These are phyloP conservation scores for Trichoderma atrobrunneum DNA, from an alignment of 2,329 filamentous ascomycete species.

Conservation along the genomic window DNA sequence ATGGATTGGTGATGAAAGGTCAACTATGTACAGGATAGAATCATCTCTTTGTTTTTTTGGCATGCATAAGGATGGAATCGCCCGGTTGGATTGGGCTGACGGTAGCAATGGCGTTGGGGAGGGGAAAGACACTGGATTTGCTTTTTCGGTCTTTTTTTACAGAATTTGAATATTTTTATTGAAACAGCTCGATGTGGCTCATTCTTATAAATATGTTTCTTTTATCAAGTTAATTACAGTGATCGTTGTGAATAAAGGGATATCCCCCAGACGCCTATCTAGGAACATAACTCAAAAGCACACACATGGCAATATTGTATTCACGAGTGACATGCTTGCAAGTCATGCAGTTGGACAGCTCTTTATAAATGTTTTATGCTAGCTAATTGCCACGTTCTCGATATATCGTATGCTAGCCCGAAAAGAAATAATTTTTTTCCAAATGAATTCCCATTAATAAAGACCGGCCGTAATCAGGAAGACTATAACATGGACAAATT, in stretches of 20 bases:
- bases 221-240: not conserved
- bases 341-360: not conserved
- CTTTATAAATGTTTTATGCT: not conserved
- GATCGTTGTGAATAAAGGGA: not conserved
- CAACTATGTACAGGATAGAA: not conserved
- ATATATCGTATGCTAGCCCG: not conserved
- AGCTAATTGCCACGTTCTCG: not conserved
- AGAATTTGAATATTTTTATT: not conserved
- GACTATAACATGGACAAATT: not conserved
- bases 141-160: not conserved
- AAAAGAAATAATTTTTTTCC: not conserved
- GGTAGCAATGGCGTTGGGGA: conserved; percentile 13
- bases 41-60: not conserved
- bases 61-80: conserved; percentile 2
- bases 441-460: not conserved
- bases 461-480: not conserved
- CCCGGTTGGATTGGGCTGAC: not conserved
- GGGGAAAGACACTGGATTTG: not conserved
- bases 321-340: not conserved
- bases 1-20: not conserved
- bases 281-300: not conserved
- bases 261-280: no score
- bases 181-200: not conserved
- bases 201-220: not conserved
- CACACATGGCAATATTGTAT: not conserved